Evolutionary conservation across 2,329 filamentous ascomycete species (phyloP), one percentile per base, ranked within the genome.

Genomic region (Colletotrichum tabaci): DNA sequence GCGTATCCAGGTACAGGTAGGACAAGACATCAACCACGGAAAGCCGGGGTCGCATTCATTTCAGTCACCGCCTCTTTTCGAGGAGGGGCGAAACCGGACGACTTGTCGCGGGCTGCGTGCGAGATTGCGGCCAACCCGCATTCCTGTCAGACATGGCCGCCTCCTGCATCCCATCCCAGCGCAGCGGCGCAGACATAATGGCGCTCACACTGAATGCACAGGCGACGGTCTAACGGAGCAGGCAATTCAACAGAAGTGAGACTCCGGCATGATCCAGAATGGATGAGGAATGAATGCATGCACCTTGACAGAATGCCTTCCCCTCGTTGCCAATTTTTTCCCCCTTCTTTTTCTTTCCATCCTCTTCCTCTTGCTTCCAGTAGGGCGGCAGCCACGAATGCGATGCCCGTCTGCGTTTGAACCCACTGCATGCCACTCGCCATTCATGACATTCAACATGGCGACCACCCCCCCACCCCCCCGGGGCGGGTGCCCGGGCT

Each of bases 11-110:
- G 8, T 35, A 35, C 26, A 30, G 26, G 26, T 26, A 9, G 30
- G 30, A 35, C 62, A 60, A 55, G 62, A 49, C 58, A 61, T 30
- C 7, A 7, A 3, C n/a, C 12, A 44, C 15, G 4, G 7, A 13
- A 15, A 21, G 30, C 38, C 35, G 16, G 30, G 50, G 15, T 23
- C 60, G 60, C 60, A 12, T 62, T 47, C 60, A 62, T 62, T n/a
- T 4, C 4, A 52, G 35, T 52, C n/a, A 5, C 47, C 15, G 35
- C 21, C 21, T 62, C 21, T 42, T 42, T 40, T 35, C 30, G 30
- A 7, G 30, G 18, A 42, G 35, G 16, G 38, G 64, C 68, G 64
- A 63, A 71, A 71, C 64, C 58, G 68, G 68, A 67, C 26, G 23
- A 21, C 26, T 38, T 35, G 18, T 30, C 52, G n/a, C 18, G 30